Percentiles rank a stretch among this genome's conserved stretches.
These are phyloP conservation scores for Coemansia umbellata DNA, from an alignment of 192 early-diverging fungal genomes.

Conservation along the genomic window DNA sequence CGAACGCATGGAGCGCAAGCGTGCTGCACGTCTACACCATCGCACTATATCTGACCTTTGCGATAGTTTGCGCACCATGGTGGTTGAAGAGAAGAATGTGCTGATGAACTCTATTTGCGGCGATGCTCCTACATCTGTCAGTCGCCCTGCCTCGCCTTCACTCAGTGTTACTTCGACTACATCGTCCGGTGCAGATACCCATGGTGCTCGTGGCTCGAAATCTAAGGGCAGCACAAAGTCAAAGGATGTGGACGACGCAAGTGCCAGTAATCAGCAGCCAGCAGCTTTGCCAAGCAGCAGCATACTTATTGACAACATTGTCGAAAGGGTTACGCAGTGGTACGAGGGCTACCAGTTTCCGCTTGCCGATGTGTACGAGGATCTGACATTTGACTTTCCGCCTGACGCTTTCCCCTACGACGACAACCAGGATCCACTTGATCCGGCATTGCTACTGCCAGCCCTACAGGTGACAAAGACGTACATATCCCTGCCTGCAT, in stretches of 20 bases:
- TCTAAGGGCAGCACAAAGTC: background rate
- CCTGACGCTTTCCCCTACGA: slow-evolving; percentile 51
- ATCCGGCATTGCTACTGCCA: slow-evolving; percentile 64
- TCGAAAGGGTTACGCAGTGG: slow-evolving; percentile 44
- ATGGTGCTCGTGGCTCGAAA: background rate
- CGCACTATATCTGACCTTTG: slow-evolving; percentile 39
- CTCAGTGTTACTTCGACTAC: slow-evolving; percentile 22
- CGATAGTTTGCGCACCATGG: slow-evolving; percentile 32
- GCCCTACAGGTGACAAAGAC: slow-evolving; percentile 63
- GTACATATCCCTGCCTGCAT: slow-evolving; percentile 58
- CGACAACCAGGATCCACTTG: slow-evolving; percentile 57
- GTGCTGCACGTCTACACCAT: slow-evolving; percentile 31
- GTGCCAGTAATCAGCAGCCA: background rate
- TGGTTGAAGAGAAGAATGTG: slow-evolving; percentile 23
- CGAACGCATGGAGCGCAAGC: slow-evolving; percentile 39
- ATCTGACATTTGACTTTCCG: slow-evolving; percentile 51
- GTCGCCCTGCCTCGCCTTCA: slow-evolving; percentile 28
- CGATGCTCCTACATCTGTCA: slow-evolving; percentile 2
- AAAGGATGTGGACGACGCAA: slow-evolving; percentile 1
- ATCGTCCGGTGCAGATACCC: slow-evolving; percentile 5
- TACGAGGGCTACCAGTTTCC: slow-evolving; percentile 52
- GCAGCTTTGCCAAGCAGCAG: background rate
- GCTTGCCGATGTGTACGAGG: slow-evolving; percentile 50
- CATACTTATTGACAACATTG: slow-evolving; percentile 34
- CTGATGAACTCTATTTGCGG: background rate